Evolutionary conservation across 352 stramenopile species (phyloP).

Genomic region (Albugo laibachii): DNA sequence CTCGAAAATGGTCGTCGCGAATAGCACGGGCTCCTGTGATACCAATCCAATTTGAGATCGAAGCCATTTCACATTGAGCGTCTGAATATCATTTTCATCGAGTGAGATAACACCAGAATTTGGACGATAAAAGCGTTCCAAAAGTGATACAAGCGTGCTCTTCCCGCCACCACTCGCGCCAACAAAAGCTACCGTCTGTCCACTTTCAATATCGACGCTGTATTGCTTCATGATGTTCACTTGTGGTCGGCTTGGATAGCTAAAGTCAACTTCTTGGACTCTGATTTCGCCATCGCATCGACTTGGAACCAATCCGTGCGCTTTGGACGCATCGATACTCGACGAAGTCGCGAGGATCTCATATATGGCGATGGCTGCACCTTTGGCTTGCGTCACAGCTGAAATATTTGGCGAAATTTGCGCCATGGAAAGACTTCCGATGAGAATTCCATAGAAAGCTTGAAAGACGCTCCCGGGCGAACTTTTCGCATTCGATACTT

Average conservation of each 20-base stretch:
- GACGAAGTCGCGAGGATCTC: conserved; percentile 6
- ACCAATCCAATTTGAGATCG: conserved; percentile 26
- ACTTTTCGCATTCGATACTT: conserved; percentile 9
- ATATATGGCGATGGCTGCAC: conserved; percentile 4
- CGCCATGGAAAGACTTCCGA: conserved; percentile 11
- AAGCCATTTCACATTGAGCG: conserved; percentile 49
- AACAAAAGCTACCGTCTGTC: conserved; percentile 15
- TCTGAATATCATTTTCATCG: conserved; percentile 53
- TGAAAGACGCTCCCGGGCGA: conserved; percentile 12
- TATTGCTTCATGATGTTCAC: conserved; percentile 15
- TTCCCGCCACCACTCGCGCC: conserved; percentile 14
- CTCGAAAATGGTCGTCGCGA: conserved; percentile 74
- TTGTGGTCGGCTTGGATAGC: conserved; percentile 8
- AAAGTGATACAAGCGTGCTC: conserved; percentile 27
- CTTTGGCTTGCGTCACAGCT: conserved; percentile 9
- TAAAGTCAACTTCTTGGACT: conserved; percentile 7
- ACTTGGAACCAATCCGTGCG: conserved; percentile 1
- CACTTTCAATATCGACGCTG: conserved; percentile 15
- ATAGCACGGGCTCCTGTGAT: conserved; percentile 79
- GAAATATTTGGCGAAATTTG: conserved; percentile 16
- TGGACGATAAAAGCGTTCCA: conserved; percentile 83
- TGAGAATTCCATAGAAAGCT: conserved; percentile 13
- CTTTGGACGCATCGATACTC: conserved; percentile 1
- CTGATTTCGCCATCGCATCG: conserved; percentile 3
- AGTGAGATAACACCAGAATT: conserved; percentile 43